Evolutionary conservation across 345 rosid genomes (phyloP), one percentile per base, ranked within the genome.

Genomic region (Pseudoturritis turrita): DNA sequence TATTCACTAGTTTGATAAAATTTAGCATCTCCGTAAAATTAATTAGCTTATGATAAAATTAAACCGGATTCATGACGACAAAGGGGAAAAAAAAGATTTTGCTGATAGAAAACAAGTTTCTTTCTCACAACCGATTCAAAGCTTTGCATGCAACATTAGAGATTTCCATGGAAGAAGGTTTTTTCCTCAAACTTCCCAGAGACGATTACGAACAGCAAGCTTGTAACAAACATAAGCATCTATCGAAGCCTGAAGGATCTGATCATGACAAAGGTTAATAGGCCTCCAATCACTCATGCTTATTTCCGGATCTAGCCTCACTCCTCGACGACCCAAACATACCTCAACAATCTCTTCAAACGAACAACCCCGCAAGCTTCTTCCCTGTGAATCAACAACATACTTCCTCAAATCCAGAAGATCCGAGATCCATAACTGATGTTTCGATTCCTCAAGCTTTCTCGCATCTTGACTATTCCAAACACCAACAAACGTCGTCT

Each of bases 261-360:
- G 83, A 12, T 35, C 70, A 31, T 54, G 19, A 39, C 47, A 14
- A 6, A 80, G 81, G 5, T 4, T 6, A 0, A 18, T 4, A 10
- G 11, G 51, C 4, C 62, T 71, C 84, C 84, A 81, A 10, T 67
- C 64, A 66, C 84, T 81, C 71, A 3, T 73, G 41, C 81, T 71
- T 19, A 78, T 56, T 12, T 25, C 18, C 4, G 19, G 26, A 3
- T 77, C 77, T 43, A 77, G 21, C 0, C 55, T n/a, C 41, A 81
- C 74, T 13, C 81, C 81, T 13, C 5, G 0, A 7, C n/a, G 65
- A 1, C 77, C 84, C 70, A 81, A 51, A 29, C 41, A 47, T 70
- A 62, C 79, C 68, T 74, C 62, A 41, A 71, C 84, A 9, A 81
- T 77, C 67, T 2, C 15, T 62, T 73, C 79, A 45, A 71, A 31